Evolutionary conservation across 192 early-diverging fungal genomes (phyloP).

Genomic region (Phycomyces nitens): DNA sequence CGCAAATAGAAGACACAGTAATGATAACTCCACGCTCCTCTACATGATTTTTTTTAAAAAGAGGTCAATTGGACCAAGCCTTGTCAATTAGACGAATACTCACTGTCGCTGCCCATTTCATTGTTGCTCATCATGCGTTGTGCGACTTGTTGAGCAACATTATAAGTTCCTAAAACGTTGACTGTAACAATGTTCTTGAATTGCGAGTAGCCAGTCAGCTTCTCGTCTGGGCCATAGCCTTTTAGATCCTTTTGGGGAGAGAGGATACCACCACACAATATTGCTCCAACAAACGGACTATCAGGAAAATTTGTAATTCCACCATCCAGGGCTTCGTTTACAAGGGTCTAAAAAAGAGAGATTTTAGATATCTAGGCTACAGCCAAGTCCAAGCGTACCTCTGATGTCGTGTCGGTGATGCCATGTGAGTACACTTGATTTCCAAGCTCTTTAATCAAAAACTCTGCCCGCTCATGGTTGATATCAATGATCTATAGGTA

Average conservation of each 20-base stretch:
- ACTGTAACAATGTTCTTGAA: conserved; percentile 20
- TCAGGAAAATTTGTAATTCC: not conserved
- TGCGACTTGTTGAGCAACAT: conserved; percentile 25
- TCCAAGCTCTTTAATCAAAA: conserved; percentile 8
- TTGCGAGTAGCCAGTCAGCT: conserved; percentile 21
- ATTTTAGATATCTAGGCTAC: not conserved
- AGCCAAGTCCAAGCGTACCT: conserved; percentile 6
- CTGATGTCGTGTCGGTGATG: conserved; percentile 17
- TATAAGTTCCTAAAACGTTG: conserved; percentile 29
- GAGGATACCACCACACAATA: conserved; percentile 26
- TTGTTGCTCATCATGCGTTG: conserved; percentile 15
- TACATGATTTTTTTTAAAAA: not conserved
- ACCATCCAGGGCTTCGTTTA: conserved; percentile 12
- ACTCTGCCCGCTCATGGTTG: not conserved
- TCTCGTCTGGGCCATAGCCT: conserved; percentile 22
- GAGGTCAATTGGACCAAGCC: not conserved
- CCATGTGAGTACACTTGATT: conserved; percentile 10
- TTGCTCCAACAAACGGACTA: conserved; percentile 11
- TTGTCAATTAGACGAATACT: not conserved
- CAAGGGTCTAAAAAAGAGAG: conserved; percentile 9
- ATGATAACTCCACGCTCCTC: conserved; percentile 30
- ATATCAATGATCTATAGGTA: conserved; percentile 27
- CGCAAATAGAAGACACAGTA: conserved; percentile 26
- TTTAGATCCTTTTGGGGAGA: not conserved
- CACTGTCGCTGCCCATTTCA: conserved; percentile 18